Evolutionary conservation across 805 yeast species (phyloP), one percentile per base, ranked within the genome.

Genomic region (Zygotorulaspora danielsina): DNA sequence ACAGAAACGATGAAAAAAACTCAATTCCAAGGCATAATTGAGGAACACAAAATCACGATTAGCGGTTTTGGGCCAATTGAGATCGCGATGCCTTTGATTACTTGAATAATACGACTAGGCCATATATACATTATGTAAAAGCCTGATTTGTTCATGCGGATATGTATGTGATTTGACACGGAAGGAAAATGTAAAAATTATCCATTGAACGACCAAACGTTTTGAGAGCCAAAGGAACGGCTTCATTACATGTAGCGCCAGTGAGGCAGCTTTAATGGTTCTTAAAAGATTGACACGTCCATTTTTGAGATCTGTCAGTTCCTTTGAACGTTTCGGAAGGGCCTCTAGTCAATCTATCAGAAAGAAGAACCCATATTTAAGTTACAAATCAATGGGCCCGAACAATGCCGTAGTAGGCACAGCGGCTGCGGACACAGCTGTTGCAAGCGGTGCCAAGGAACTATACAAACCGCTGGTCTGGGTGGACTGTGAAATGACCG

Each of bases 401-500:
- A 17, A 19, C 3, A 17, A 32, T n/a, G 9, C 34, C 4, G 8
- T 15, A n/a, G 18, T 8, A 21, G 10, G 24, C 7, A 21, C 24
- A 21, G 10, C 9, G 7, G 10, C 24, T 10, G 24, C 24, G 10
- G 17, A n/a, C 18, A 28, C 17, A 4, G 6, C 13, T 13, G 17
- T 13, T 28, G 32, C 13, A 4, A 27, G 9, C 24, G 13, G 24
- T n/a, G 24, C 21, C 5, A 17, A 5, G 18, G 31, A 17, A 10
- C 34, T 39, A n/a, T 31, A 18, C 46, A 59, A 63, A 33, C 74
- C 75, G 5, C 69, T 90, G 13, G 94, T 93, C 3, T 93, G 98
- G 98, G 73, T 93, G 12, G 98, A 93, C 65, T 93, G 97, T 64
- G 98, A 93, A 61, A 93, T 93, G 98, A 93, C 99, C 0, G 99